phyloP scores from a whole-genome alignment of 148 eudicot genomes.

The Camellia japonica region DNA sequence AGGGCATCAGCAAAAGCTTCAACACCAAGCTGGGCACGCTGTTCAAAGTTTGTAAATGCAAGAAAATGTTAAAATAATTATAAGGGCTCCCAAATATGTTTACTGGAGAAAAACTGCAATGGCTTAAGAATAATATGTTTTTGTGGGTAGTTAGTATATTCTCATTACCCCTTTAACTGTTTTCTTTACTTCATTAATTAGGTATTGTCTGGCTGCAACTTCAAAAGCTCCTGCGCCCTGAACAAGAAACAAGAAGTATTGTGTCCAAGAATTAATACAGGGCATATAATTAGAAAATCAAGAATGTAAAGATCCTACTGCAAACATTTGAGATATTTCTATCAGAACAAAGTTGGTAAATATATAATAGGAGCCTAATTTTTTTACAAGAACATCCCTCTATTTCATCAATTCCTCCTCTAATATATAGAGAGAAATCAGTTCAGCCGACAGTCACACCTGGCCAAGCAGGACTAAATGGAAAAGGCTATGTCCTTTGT shows the following conservation, averaged over 20 bases:
- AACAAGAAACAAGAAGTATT: constrained; percentile 13
- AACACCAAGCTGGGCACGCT: constrained; percentile 96
- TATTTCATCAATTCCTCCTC: neutral
- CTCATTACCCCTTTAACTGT: constrained; percentile 84
- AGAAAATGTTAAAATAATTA: neutral
- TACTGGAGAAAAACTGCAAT: neutral
- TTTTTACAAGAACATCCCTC: neutral
- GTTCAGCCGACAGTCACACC: neutral
- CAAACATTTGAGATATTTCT: neutral
- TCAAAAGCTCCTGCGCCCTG: constrained; percentile 99
- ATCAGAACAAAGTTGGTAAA: neutral
- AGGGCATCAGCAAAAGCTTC: constrained; percentile 97
- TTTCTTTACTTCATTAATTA: constrained; percentile 87
- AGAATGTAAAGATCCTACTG: neutral
- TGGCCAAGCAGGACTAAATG: neutral
- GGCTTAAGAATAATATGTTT: neutral
- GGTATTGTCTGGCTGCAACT: constrained; percentile 90
- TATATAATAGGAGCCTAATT: neutral
- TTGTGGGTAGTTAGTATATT: neutral
- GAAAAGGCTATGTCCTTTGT: neutral
- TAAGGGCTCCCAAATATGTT: neutral
- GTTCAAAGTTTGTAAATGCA: constrained; percentile 19
- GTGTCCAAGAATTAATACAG: neutral
- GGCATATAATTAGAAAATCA: neutral
- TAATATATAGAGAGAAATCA: neutral